Evolutionary conservation across 1,284 basidiomycete genomes (phyloP), one percentile per base, ranked within the genome.

Genomic region (Paramarasmius palmivorus): DNA sequence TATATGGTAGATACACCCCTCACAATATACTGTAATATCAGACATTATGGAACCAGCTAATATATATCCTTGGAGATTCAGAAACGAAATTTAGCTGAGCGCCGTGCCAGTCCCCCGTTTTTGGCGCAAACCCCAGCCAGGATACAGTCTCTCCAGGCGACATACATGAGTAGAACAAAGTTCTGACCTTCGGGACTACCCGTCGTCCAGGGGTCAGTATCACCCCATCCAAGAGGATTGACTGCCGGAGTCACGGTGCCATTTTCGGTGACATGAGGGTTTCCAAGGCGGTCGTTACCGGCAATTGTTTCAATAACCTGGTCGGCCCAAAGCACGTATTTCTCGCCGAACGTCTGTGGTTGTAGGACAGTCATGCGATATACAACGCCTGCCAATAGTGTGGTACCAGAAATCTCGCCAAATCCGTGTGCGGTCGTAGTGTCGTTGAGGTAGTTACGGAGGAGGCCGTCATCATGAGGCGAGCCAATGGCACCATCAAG

Each of bases 181-280:
- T 63, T 67, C 47, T 76, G 68, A 1, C 72, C 74, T 48, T 77
- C 75, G 0, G 75, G 75, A 42, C 73, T 75, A 5, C 75, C 74
- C 2, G 60, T 55, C n/a, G 65, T 68, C 49, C 63, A 71, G 19
- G 73, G 72, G 1, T 53, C 61, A 1, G 64, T 65, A 52, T 74
- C 71, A 12, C 50, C 35, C 72, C 71, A 73, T 14, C 59, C 63
- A 26, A 75, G 59, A 2, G 75, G 74, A 57, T 77, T 73, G 3
- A 76, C 73, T 1, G 73, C 68, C 4, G 75, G 74, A 2, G 65
- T 65, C 1, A 65, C 75, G 1, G 65, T 67, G 2, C 75, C 75
- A 7, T 53, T 61, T 5, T 40, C 50, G 2, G 65, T 65, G 10
- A 76, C 60, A 57, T 74, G 68, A 7, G 62, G 57, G 7, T 64